Conservation (phyloP, 2,329 filamentous ascomycete species). For the Ophiocordyceps polyrhachis-furcata region DNA sequence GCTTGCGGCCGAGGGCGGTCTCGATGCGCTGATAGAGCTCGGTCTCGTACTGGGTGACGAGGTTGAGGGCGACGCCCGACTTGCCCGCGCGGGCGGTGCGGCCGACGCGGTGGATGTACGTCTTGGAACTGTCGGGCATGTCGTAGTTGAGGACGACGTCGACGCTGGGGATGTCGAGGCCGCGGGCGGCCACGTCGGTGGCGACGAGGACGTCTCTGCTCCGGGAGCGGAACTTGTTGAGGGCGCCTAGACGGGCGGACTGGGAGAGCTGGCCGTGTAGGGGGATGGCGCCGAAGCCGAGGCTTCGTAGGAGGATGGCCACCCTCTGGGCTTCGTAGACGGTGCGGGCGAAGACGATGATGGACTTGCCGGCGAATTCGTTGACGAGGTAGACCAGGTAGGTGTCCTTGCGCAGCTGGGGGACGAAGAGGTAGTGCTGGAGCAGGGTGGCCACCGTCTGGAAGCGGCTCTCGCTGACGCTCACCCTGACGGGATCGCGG, state of each 20-base stretch:
- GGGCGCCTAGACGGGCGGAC: conserved; percentile 64
- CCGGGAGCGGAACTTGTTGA: conserved; percentile 75
- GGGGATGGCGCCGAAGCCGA: conserved; percentile 82
- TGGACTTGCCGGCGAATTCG: conserved; percentile 69
- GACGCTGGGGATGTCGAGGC: conserved; percentile 83
- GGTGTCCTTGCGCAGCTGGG: conserved; percentile 72
- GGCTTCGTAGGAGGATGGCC: conserved; percentile 60
- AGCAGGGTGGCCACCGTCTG: conserved; percentile 81
- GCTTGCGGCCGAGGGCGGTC: conserved; percentile 58
- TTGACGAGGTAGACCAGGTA: conserved; percentile 77
- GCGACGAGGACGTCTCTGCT: conserved; percentile 76
- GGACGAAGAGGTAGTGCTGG: conserved; percentile 74
- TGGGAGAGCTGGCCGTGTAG: conserved; percentile 87
- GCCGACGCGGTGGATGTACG: conserved; percentile 78
- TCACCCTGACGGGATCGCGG: conserved; percentile 65
- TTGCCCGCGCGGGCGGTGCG: conserved; percentile 78
- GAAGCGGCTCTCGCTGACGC: conserved; percentile 66
- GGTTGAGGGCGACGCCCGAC: conserved; percentile 58
- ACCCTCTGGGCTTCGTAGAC: conserved; percentile 80
- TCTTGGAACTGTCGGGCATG: conserved; percentile 68
- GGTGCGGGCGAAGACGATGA: conserved; percentile 82
- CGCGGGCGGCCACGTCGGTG: conserved; percentile 84
- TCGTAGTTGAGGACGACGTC: conserved; percentile 79
- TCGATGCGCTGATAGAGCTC: conserved; percentile 71
- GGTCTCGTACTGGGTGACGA: conserved; percentile 78